These are phyloP conservation scores for Carex parvula DNA, from an alignment of 176 grass and related monocot species.

Conservation along the genomic window DNA sequence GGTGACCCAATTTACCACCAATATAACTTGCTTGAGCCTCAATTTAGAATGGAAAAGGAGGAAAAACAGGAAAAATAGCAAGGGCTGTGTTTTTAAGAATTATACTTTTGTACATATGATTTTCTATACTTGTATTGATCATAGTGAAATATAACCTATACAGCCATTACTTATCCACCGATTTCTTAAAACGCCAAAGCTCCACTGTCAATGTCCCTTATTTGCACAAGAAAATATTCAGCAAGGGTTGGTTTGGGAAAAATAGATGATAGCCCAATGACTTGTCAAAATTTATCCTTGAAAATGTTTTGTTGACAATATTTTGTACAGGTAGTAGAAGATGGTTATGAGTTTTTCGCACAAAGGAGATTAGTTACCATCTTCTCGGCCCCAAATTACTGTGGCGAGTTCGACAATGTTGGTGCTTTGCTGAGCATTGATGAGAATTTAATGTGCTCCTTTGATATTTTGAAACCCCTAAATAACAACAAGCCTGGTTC, in stretches of 20 bases:
- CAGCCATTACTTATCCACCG: neutral
- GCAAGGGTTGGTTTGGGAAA: neutral
- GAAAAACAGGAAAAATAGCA: neutral
- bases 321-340: conserved; percentile 54
- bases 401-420: conserved; percentile 71
- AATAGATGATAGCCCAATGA: neutral
- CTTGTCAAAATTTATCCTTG: neutral
- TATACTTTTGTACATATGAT: neutral
- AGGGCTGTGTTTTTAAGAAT: conserved; percentile 5
- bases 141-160: neutral
- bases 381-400: conserved; percentile 83
- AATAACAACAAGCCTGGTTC: conserved; percentile 32
- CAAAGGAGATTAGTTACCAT: conserved; percentile 79
- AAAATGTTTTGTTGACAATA: neutral
- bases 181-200: neutral
- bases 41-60: neutral
- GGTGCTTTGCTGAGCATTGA: conserved; percentile 80
- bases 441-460: conserved; percentile 67
- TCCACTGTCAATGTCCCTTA: neutral
- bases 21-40: neutral
- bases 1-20: neutral
- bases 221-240: neutral
- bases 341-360: conserved; percentile 77
- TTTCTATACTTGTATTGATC: neutral
- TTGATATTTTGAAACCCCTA: conserved; percentile 68